These are phyloP conservation scores for Setomelanomma holmii DNA, from an alignment of 2,329 filamentous ascomycete genomes.

Conservation along the genomic window DNA sequence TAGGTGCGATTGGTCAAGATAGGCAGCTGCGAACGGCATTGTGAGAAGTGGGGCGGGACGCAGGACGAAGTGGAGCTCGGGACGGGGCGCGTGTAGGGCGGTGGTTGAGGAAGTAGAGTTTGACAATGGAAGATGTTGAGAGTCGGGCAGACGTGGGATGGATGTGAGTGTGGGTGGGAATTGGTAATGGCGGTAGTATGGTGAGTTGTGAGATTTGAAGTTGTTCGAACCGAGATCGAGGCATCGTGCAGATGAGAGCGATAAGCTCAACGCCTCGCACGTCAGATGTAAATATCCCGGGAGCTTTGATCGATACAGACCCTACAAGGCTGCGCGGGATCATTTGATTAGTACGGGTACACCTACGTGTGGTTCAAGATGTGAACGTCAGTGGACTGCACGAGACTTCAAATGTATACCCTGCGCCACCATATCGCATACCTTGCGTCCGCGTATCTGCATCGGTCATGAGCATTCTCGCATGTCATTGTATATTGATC, in stretches of 20 bases:
- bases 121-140: not conserved
- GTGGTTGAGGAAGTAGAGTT: not conserved
- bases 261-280: not conserved
- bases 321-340: not conserved
- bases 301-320: not conserved
- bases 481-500: no score
- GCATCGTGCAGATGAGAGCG: not conserved
- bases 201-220: no score
- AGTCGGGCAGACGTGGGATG: not conserved
- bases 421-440: no score
- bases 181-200: no score
- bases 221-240: no score
- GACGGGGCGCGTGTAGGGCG: not conserved
- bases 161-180: not conserved
- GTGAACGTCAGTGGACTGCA: not conserved
- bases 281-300: not conserved
- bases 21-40: conserved; percentile 8
- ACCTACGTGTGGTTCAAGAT: not conserved
- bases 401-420: not conserved
- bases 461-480: no score
- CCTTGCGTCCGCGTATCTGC: not conserved
- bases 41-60: not conserved
- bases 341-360: no score
- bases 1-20: conserved; percentile 29
- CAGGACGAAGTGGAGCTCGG: not conserved